Base-by-base conservation (phyloP, 148 eudicot species). In the Persicaria maculosa region DNA sequence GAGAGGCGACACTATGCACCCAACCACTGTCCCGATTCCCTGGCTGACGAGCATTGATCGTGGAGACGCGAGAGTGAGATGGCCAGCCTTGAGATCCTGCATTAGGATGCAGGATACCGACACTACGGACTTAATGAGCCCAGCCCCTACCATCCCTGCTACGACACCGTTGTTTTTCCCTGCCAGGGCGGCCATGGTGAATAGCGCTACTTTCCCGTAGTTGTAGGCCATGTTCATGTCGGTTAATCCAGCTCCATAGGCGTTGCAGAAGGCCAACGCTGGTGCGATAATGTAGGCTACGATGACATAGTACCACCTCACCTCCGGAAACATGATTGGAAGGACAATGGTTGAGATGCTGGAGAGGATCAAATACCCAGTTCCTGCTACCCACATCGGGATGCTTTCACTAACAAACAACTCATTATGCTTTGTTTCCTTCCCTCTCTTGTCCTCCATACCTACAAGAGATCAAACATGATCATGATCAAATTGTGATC, bases 171-270 rank as follows among this genome's bases (percentile, higher is more conserved):
- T 70, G n/a, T 83, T 70, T 71, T 80, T 79, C 15, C 90, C 96
- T 0, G 90, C 76, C 72, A 88, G 22, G 36, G 86, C 87, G 0
- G 93, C 90, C 3, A 91, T 72, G 65, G 86, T 79, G 47, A 91
- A 91, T 62, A 91, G 87, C n/a, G 93, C 96, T 9, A 87, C 89
- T 77, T 91, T 91, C 1, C 96, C 96, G 14, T 88, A 91, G 76
- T 88, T 91, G 78, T 87, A 87, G 14, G 89, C 89, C 93, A 91
- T 88, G 83, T 88, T 88, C 91, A 85, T 87, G 83, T 91, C 96
- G 2, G 96, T 91, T 68, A 91, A 81, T 46, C 96, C 96, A 17
- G 93, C 86, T 44, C 93, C 93, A 48, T 91, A 91, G 7, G 96
- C 91, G 31, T 91, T 91, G 81, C 96, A 88, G 85, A 91, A 91